These are phyloP conservation scores for Calocybe gangraenosa DNA, from an alignment of 768 basidiomycete species.

Conservation along the genomic window DNA sequence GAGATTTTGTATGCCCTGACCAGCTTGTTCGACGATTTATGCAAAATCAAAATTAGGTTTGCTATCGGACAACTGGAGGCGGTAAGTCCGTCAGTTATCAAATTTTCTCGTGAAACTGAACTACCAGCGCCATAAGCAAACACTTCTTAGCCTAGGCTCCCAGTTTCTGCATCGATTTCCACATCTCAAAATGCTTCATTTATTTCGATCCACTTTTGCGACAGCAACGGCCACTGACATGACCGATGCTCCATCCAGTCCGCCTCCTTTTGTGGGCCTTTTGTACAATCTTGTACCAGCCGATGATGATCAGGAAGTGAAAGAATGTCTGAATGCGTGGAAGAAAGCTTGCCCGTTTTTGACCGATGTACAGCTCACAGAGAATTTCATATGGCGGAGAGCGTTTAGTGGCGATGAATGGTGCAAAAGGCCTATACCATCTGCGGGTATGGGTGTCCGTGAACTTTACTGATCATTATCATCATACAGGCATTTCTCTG, in stretches of 20 bases:
- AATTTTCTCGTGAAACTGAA: no score
- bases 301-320: conserved; percentile 24
- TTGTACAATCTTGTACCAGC: no score
- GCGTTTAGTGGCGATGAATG: conserved; percentile 30
- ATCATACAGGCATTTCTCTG: no score
- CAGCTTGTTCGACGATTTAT: conserved; percentile 30
- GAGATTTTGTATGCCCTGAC: conserved; percentile 40
- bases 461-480: conserved; percentile 1
- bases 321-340: conserved; percentile 39
- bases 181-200: conserved; percentile 31
- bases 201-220: conserved; percentile 24
- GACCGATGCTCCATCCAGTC: background rate
- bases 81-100: conserved; percentile 23
- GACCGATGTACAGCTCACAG: conserved; percentile 36
- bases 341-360: conserved; percentile 34
- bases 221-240: conserved; percentile 5
- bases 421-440: conserved; percentile 19
- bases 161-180: conserved; percentile 28
- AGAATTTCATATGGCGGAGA: conserved; percentile 35
- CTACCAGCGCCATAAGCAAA: conserved; percentile 22
- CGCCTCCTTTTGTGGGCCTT: no score
- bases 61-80: conserved; percentile 33
- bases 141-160: conserved; percentile 38
- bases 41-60: conserved; percentile 37
- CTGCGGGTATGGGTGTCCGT: background rate